phyloP scores from a whole-genome alignment of 345 rosid genomes.

The Raphanus sativus region DNA sequence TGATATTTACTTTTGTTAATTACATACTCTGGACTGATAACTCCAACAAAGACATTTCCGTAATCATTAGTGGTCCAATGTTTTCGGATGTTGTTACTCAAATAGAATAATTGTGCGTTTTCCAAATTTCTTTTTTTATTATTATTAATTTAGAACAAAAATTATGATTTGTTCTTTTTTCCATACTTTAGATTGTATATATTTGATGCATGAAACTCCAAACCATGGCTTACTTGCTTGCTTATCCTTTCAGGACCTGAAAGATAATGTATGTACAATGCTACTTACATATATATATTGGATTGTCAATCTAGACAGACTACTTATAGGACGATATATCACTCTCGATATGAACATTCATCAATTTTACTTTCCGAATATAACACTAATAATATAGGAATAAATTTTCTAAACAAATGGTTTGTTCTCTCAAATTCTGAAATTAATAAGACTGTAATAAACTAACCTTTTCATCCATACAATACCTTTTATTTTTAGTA shows the following conservation, averaged over 20 bases:
- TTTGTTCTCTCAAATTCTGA: background rate
- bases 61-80: background rate
- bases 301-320: background rate
- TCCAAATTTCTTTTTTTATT: background rate
- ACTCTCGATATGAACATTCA: background rate
- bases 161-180: too few relatives aligned
- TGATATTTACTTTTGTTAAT: background rate
- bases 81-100: background rate
- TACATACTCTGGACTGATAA: background rate
- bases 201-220: background rate
- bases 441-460: background rate
- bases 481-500: conserved; percentile 17
- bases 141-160: background rate
- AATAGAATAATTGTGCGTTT: background rate
- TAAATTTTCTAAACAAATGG: background rate
- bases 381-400: background rate
- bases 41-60: background rate
- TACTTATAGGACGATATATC: background rate
- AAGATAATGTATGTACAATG: background rate
- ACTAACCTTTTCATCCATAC: background rate
- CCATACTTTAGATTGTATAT: background rate
- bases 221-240: background rate
- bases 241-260: background rate
- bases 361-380: background rate
- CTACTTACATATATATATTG: background rate